Base-by-base conservation (phyloP, 257 asterid genomes). In the Nyctanthes arbortristis region DNA sequence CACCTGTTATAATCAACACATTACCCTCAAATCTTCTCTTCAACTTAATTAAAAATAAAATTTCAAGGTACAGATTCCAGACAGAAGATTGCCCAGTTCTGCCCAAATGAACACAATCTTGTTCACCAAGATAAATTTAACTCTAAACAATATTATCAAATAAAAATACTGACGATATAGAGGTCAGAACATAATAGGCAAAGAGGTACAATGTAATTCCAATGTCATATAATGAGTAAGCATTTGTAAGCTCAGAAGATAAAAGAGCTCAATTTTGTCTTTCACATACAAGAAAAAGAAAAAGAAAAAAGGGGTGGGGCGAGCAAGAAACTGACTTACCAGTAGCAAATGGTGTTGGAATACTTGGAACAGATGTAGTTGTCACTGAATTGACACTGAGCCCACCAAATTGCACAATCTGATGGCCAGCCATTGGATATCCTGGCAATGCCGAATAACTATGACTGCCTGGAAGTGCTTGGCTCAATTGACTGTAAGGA, bases 331-430 rank as follows among this genome's bases (percentile, higher is more conserved):
- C 40, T 74, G 32, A 59, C 61, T 33, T 81, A 82, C 98, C 97
- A 69, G 96, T 73, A 71, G 87, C 93, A 61, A 82, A 89, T 64
- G 92, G 92, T 33, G 85, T 80, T 61, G 93, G 98, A 80, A 87
- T 77, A 67, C 94, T 79, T 40, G 95, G 90, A 80, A 87, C 78
- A 71, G 97, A 81, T 60, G 92, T 74, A 24, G 96, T 73, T 28
- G 96, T 79, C 75, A 86, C 75, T 43, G 92, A 79, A 79, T 85
- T 91, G 71, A 84, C 91, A 77, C 76, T 76, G 52, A 93, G 87
- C 33, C 91, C 96, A 62, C 96, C 94, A 68, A 93, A 81, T 78
- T 89, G 99, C 79, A 91, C 75, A 29, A 93, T 70, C 88, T 91
- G 99, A 84, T 91, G 94, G 71, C 96, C 85, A 25, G 96, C 87